phyloP scores from a whole-genome alignment of 1,139 yeast genomes.

The Suzukiozyma palmioleophila region DNA sequence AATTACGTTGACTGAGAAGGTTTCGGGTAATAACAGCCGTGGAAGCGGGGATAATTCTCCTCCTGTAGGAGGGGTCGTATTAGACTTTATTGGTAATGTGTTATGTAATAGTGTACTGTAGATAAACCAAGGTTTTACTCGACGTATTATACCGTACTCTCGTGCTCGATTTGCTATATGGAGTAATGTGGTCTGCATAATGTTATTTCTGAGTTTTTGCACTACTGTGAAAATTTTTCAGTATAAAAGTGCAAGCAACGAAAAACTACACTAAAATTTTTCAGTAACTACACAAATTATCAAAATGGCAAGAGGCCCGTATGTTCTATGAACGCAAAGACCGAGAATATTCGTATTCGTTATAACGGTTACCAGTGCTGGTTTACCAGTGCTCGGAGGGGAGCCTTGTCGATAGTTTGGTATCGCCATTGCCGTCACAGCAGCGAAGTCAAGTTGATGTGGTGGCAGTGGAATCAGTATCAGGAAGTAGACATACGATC shows the following conservation, averaged over 20 bases:
- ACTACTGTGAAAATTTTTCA: neutral
- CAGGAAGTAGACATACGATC: too few relatives aligned
- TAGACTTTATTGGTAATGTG: too few relatives aligned
- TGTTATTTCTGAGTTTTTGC: neutral
- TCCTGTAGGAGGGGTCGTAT: too few relatives aligned
- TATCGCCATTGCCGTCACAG: neutral
- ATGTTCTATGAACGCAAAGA: slow-evolving; percentile 34
- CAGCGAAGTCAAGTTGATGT: too few relatives aligned
- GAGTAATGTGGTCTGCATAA: neutral
- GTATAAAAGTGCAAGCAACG: slow-evolving; percentile 20
- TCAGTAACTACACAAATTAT: slow-evolving; percentile 2
- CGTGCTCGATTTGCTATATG: neutral
- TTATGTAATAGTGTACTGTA: too few relatives aligned
- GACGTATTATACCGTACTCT: too few relatives aligned
- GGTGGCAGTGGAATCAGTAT: too few relatives aligned
- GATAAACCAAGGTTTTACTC: too few relatives aligned
- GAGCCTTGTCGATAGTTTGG: slow-evolving; percentile 22
- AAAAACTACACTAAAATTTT: slow-evolving; percentile 14
- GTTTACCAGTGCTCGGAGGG: slow-evolving; percentile 14
- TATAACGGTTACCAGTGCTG: slow-evolving; percentile 21
- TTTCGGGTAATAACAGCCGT: too few relatives aligned
- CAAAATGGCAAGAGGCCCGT: slow-evolving; percentile 93
- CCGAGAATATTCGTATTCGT: slow-evolving; percentile 6
- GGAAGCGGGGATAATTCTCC: too few relatives aligned
- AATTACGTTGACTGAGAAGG: too few relatives aligned